Evolutionary conservation across 805 yeast genomes (phyloP), one percentile per base, ranked within the genome.

Genomic region (Schizosaccharomyces osmophilus): DNA sequence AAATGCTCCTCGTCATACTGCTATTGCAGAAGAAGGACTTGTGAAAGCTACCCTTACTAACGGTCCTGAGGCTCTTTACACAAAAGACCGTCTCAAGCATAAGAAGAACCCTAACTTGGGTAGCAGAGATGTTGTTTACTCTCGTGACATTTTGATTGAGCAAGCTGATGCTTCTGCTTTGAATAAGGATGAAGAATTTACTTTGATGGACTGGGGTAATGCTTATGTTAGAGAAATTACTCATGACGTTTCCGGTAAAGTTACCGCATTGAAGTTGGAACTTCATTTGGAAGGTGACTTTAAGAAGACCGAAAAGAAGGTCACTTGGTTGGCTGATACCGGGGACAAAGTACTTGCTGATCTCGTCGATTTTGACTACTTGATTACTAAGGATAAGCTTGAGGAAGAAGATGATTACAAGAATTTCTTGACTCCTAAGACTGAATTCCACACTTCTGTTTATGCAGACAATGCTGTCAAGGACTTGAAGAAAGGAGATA

Each of bases 131-230:
- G 88, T 88, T 58, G 75, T 84, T 66, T 84, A 76, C 72, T 73
- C 80, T 66, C 76, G 81, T 63, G 75, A 81, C 61, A 77, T 85
- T 58, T 74, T 87, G 67, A 77, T 90, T 68, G 97, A 89, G 70
- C 95, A 86, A 75, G 90, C 78, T 36, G 97, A 90, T 73, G 85
- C 85, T 48, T 75, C 74, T 64, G 83, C 89, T 58, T 76, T 83
- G 64, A 81, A 78, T 66, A 90, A 82, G 55, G 86, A 84, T 65
- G 97, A 90, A 75, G 97, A 90, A 76, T 77, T 89, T 65, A 90
- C 97, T n/a, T 79, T 90, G 69, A 90, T 90, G 97, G 97, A 90
- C 74, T 90, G 97, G 97, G 97, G 97, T 78, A 90, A 90, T 72
- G 85, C 82, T 63, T 84, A 90, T 66, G 75, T 89, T 66, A 79